Evolutionary conservation across 805 yeast species (phyloP).

Genomic region (Saccharomycopsis javanensis): DNA sequence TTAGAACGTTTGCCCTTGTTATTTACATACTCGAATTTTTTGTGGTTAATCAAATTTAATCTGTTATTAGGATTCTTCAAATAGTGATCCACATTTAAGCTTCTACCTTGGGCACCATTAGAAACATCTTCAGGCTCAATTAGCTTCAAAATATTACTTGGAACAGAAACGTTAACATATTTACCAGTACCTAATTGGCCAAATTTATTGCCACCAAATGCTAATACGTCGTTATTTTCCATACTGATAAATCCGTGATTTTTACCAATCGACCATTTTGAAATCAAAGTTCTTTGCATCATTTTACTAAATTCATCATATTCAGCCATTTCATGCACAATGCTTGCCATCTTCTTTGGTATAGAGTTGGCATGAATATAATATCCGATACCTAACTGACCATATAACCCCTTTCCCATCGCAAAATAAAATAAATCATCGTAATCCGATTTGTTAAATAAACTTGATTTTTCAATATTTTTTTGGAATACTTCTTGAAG

Average conservation of each 20-base stretch:
- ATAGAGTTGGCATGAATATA: slow-evolving; percentile 62
- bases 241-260: slow-evolving; percentile 57
- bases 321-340: slow-evolving; percentile 35
- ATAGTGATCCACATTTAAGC: slow-evolving; percentile 20
- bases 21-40: slow-evolving; percentile 19
- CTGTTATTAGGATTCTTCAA: slow-evolving; percentile 33
- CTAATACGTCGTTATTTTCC: slow-evolving; percentile 53
- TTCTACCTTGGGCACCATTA: slow-evolving; percentile 18
- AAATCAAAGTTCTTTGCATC: slow-evolving; percentile 38
- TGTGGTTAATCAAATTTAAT: slow-evolving; percentile 32
- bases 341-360: slow-evolving; percentile 49
- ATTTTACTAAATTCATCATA: slow-evolving; percentile 39
- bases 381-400: slow-evolving; percentile 76
- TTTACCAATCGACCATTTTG: slow-evolving; percentile 48
- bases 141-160: slow-evolving; percentile 43
- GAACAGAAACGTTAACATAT: slow-evolving; percentile 46
- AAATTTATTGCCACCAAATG: slow-evolving; percentile 76
- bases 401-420: slow-evolving; percentile 79
- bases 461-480: slow-evolving; percentile 20
- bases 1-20: slow-evolving; percentile 22
- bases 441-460: slow-evolving; percentile 22
- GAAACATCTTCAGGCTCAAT: slow-evolving; percentile 39
- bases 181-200: slow-evolving; percentile 87
- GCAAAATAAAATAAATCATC: slow-evolving; percentile 37
- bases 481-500: slow-evolving; percentile 26